Evolutionary conservation across 1,139 yeast genomes (phyloP), one percentile per base, ranked within the genome.

Genomic region (Wickerhamomyces sp.): DNA sequence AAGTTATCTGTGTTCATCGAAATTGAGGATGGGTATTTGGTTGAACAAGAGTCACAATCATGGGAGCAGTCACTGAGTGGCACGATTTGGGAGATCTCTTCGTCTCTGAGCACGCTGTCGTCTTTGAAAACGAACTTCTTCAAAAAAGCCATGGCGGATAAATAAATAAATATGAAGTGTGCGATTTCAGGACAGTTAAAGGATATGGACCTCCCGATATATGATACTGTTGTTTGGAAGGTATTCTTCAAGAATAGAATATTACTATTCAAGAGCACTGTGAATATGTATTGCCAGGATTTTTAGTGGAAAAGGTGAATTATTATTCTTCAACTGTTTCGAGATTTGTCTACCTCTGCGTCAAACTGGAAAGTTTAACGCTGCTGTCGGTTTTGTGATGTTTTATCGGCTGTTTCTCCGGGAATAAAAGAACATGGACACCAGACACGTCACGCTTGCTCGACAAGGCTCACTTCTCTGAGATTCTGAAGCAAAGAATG

Each of bases 1-100:
- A 91, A 65, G 6, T 77, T 70, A 21, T 63, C 59, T 8, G 62
- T 73, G 8, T 78, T 79, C 23, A 81, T 61, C 41, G 70, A 70
- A 41, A 86, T 59, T 7, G 79, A 69, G 15, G 63, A 47, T 3
- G 93, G 91, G 51, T 64, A 86, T 36, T 64, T 64, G 30, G 67
- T 51, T 14, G 64, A 49, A 47, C 86, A 78, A 4, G 61, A 54
- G 9, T 57, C 69, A 53, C 85, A 78, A 20, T 68, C 72, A 19
- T 64, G 58, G 2, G 69, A 56, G 46, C 81, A 72, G 2, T 57
- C 55, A 4, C 74, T 54, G 1, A 66, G 45, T 31, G 68, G 72
- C 31, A 73, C 75, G 15, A 61, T 54, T 18, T 49, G 36, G 8
- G 46, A 32, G n/a, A 66, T 56, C 36, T 65, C 61, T 28, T 53